Conservation (phyloP, 495 filamentous ascomycete genomes). For the Neurospora sp. region DNA sequence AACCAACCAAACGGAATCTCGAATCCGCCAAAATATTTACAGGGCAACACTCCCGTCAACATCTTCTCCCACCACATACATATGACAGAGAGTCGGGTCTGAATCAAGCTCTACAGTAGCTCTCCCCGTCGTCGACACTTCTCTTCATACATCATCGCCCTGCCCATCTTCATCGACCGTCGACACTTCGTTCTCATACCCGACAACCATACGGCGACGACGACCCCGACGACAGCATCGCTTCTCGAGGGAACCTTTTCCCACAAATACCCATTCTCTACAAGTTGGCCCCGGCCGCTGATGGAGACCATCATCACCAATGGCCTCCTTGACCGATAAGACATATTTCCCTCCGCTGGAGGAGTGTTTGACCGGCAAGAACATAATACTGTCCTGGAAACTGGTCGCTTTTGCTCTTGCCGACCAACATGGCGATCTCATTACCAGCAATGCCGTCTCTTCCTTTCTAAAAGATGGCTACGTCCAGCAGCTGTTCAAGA, state of each 20-base stretch:
- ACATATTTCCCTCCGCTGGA: conserved; percentile 39
- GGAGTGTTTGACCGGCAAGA: conserved; percentile 36
- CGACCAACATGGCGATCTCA: conserved; percentile 37
- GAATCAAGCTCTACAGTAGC: neutral
- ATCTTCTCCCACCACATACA: neutral
- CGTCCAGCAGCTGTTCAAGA: conserved; percentile 53
- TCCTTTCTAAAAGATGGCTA: conserved; percentile 59
- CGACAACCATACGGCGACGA: neutral
- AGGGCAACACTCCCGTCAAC: neutral
- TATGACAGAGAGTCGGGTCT: neutral
- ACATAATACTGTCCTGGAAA: conserved; percentile 54
- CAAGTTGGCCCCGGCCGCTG: conserved; percentile 6
- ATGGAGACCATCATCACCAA: conserved; percentile 45
- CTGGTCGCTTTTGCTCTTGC: conserved; percentile 55
- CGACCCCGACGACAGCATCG: neutral
- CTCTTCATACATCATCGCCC: neutral
- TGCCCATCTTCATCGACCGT: neutral
- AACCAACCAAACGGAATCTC: neutral
- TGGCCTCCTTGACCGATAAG: conserved; percentile 49
- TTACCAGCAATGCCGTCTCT: conserved; percentile 40
- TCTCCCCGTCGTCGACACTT: neutral
- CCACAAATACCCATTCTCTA: neutral
- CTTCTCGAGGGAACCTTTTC: neutral
- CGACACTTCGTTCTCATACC: neutral
- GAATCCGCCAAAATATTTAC: neutral